phyloP scores from a whole-genome alignment of 2,329 filamentous ascomycete genomes.

The Aspergillus tamarii region DNA sequence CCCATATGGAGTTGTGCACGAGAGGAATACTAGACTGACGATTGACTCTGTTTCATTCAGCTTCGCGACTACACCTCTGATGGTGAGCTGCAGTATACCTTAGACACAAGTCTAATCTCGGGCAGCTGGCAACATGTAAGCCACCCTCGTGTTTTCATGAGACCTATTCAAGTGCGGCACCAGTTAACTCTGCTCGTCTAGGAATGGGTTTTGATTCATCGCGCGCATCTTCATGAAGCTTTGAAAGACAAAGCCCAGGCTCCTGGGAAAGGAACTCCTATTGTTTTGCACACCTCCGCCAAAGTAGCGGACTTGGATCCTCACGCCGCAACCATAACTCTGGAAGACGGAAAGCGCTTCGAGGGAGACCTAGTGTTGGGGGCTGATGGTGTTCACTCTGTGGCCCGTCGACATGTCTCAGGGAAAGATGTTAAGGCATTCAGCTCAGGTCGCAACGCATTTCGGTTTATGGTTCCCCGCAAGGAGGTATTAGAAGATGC shows the following conservation, averaged over 20 bases:
- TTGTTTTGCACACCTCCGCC: constrained; percentile 49
- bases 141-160: neutral
- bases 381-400: constrained; percentile 57
- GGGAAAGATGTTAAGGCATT: constrained; percentile 42
- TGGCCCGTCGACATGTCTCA: constrained; percentile 31
- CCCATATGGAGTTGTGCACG: neutral
- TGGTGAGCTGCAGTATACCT: constrained; percentile 40
- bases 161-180: neutral
- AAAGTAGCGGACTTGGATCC: constrained; percentile 51
- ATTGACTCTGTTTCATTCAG: constrained; percentile 6
- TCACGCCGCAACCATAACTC: constrained; percentile 44
- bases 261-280: constrained; percentile 38
- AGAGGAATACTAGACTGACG: neutral
- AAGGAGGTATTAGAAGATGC: constrained; percentile 47
- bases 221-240: constrained; percentile 56
- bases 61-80: constrained; percentile 43
- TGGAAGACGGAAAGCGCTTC: constrained; percentile 50
- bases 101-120: constrained; percentile 23
- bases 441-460: constrained; percentile 59
- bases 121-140: constrained; percentile 36
- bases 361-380: constrained; percentile 57
- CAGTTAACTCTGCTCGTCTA: constrained; percentile 13
- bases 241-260: constrained; percentile 53
- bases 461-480: constrained; percentile 58
- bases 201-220: constrained; percentile 58